These are phyloP conservation scores for Apophysomyces sp. DNA, from an alignment of 371 early-diverging fungal genomes.

Conservation along the genomic window DNA sequence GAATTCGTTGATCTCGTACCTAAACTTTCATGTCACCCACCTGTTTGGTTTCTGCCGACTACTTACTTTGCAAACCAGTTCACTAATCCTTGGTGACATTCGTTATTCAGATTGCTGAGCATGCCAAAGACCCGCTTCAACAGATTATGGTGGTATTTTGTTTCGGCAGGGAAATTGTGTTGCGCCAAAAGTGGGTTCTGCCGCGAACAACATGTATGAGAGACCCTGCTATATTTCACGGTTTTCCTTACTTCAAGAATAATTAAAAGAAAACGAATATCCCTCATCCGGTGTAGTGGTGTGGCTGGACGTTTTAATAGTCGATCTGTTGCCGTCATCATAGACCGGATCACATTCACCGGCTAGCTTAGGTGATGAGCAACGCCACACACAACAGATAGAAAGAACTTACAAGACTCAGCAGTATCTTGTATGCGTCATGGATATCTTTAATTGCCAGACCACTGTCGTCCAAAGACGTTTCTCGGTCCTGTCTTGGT, in stretches of 20 bases:
- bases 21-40: constrained; percentile 14
- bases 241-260: constrained; percentile 75
- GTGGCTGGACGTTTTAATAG: constrained; percentile 79
- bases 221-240: too few species aligned
- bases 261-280: constrained; percentile 80
- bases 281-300: constrained; percentile 49
- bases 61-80: constrained; percentile 75
- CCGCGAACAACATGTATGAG: too few species aligned
- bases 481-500: constrained; percentile 43
- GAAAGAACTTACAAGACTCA: constrained; percentile 55
- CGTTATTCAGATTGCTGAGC: constrained; percentile 70
- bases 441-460: constrained; percentile 67
- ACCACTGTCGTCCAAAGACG: constrained; percentile 64
- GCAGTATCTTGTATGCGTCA: constrained; percentile 67
- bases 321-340: constrained; percentile 79
- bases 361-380: constrained; percentile 33
- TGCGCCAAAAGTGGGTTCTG: constrained; percentile 73
- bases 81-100: constrained; percentile 76
- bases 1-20: constrained; percentile 62
- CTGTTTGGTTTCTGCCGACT: neutral
- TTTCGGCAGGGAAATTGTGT: constrained; percentile 65
- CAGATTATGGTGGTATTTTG: constrained; percentile 71
- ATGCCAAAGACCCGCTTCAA: constrained; percentile 73
- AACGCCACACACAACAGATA: constrained; percentile 2
- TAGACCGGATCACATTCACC: constrained; percentile 59